A percentile compares a stretch with the other conserved stretches of the same genome.
Conservation (phyloP, 768 basidiomycete species). For the Holtermanniella nyarrowii region DNA sequence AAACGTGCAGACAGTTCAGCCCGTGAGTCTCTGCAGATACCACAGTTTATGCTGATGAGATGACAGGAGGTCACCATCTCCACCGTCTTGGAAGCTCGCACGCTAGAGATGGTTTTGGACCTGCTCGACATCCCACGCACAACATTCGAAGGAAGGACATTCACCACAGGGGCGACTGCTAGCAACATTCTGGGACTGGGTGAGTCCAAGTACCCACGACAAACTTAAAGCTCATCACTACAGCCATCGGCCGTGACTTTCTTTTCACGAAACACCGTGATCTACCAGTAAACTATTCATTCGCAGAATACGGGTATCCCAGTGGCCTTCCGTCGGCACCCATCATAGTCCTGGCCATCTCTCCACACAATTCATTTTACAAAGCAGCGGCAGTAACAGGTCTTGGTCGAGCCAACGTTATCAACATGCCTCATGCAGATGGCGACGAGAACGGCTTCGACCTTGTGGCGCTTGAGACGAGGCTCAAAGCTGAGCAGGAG, state of each 20-base stretch:
- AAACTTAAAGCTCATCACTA: background rate
- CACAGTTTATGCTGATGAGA: slow-evolving; percentile 4
- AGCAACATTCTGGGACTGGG: slow-evolving; percentile 45
- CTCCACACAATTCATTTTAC: slow-evolving; percentile 43
- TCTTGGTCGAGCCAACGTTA: slow-evolving; percentile 41
- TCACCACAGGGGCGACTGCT: slow-evolving; percentile 46
- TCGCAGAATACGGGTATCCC: slow-evolving; percentile 41
- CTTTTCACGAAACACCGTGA: slow-evolving; percentile 27
- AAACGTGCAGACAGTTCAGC: slow-evolving; percentile 41
- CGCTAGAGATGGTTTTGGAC: slow-evolving; percentile 36
- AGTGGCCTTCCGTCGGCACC: slow-evolving; percentile 25
- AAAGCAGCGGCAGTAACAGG: slow-evolving; percentile 45
- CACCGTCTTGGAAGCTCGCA: slow-evolving; percentile 32
- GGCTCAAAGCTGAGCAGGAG: slow-evolving; percentile 27
- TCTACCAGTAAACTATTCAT: slow-evolving; percentile 36
- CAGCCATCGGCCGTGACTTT: slow-evolving; percentile 42
- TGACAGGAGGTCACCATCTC: slow-evolving; percentile 26
- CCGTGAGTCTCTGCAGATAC: slow-evolving; percentile 14
- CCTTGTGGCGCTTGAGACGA: slow-evolving; percentile 28
- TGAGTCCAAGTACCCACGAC: slow-evolving; percentile 8
- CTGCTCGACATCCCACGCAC: slow-evolving; percentile 24
- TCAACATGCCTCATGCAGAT: slow-evolving; percentile 18
- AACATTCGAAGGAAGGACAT: slow-evolving; percentile 38
- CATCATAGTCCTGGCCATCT: slow-evolving; percentile 36
- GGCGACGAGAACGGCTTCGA: slow-evolving; percentile 38